Evolutionary conservation across 148 eudicot species (phyloP).

Genomic region (Persicaria tinctoria): DNA sequence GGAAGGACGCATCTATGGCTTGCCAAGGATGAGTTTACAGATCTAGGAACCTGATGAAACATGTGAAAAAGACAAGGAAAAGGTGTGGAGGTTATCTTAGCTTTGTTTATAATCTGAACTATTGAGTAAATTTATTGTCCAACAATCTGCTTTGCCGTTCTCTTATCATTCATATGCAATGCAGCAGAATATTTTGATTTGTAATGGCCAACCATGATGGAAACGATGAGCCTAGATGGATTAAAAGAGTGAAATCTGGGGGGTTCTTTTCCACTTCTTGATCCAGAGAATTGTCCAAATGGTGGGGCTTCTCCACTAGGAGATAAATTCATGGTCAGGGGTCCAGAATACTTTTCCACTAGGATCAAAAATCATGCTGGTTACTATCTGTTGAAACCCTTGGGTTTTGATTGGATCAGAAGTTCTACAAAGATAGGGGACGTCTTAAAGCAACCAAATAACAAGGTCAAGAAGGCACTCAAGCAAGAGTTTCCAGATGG

Average conservation of each 20-base stretch:
- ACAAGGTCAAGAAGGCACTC: constrained; percentile 50
- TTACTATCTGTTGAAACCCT: constrained; percentile 67
- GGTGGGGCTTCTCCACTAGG: constrained; percentile 91
- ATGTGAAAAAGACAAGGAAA: no score
- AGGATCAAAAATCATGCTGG: constrained; percentile 61
- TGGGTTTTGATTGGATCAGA: constrained; percentile 85
- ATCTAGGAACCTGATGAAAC: no score
- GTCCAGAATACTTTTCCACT: constrained; percentile 60
- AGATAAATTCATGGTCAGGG: constrained; percentile 58
- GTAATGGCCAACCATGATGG: constrained; percentile 40
- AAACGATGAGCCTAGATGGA: constrained; percentile 57
- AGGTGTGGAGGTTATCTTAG: not conserved
- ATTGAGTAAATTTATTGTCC: not conserved
- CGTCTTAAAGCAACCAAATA: constrained; percentile 44
- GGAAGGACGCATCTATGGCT: no score
- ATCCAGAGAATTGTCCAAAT: constrained; percentile 63
- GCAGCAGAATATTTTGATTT: not conserved
- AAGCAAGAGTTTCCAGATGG: constrained; percentile 38
- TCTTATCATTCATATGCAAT: not conserved
- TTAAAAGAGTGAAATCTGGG: constrained; percentile 54
- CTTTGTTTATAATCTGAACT: not conserved
- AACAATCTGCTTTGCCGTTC: not conserved
- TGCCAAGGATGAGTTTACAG: no score
- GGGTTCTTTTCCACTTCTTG: constrained; percentile 62
- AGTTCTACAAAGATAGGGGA: constrained; percentile 60